A percentile compares a stretch with the other conserved stretches of the same genome.
Evolutionary conservation across 2,329 filamentous ascomycete genomes (phyloP).

Genomic region (Monosporascus sp.): DNA sequence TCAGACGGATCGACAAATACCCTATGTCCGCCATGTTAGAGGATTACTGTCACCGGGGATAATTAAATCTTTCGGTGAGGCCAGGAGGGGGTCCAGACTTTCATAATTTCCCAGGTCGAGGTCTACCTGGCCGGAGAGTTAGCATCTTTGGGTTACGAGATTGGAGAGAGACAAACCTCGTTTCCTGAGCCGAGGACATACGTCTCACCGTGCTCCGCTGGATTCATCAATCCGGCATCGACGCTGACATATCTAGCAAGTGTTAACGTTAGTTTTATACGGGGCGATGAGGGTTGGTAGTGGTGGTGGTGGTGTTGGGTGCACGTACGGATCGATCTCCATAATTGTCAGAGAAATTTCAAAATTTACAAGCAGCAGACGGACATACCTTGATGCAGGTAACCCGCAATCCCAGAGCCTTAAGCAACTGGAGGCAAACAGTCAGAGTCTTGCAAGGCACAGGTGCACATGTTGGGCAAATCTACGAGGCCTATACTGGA

Average conservation of each 20-base stretch:
- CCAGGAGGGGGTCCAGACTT: conserved; percentile 10
- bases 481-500: neutral
- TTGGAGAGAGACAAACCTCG: neutral
- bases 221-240: neutral
- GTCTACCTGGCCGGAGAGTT: conserved; percentile 33
- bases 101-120: conserved; percentile 56
- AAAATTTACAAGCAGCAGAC: conserved; percentile 69
- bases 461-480: neutral
- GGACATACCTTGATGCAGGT: conserved; percentile 49
- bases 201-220: conserved; percentile 41
- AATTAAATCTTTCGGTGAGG: no score
- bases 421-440: conserved; percentile 58
- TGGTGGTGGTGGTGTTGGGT: no score
- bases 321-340: neutral
- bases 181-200: conserved; percentile 1
- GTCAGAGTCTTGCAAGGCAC: neutral
- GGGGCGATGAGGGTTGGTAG: no score
- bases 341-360: neutral
- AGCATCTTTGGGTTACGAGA: neutral
- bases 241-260: no score
- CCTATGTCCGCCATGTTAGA: no score
- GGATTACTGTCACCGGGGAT: no score
- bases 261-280: no score
- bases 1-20: conserved; percentile 78
- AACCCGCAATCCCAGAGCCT: conserved; percentile 74